Base-by-base conservation (phyloP, 257 asterid genomes). In the Nicotiana paniculata region DNA sequence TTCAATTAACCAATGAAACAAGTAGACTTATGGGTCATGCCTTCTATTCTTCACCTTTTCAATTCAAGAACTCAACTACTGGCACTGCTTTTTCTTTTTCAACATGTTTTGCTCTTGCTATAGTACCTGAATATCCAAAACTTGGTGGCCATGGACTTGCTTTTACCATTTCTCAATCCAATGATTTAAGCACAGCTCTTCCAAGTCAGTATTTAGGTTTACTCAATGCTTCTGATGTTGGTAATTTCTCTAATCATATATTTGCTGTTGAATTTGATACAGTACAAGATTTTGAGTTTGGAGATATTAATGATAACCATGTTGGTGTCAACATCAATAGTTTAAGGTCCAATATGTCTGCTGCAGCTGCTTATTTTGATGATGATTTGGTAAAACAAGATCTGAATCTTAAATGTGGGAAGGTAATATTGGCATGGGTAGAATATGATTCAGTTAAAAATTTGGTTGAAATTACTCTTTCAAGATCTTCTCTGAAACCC, bases 121-220 rank as follows among this genome's bases (percentile, higher is more conserved):
- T 93, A 16, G 89, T 89, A 2, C 97, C 97, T 0, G 93, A 91
- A 86, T 90, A 89, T 83, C 90, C 92, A 12, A 89, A 85, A 5
- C 91, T 90, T 70, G 96, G 93, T n/a, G 96, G 95, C 81, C 92
- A 91, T 67, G 97, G 97, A 33, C 65, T 93, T n/a, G 97, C 97
- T 8, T 93, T 93, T 85, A 59, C 90, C 0, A 83, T 91, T 11
- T 77, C 95, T 0, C 87, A 90, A 3, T 35, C 90, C 51, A 79
- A 77, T 58, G 84, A 85, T 4, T 84, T 91, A 24, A 62, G 51
- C 35, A 53, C 90, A 1, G 86, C 92, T 17, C 90, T 83, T 0
- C 96, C 97, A 5, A 89, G 95, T 79, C 95, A 91, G 84, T 93
- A 90, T 84, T 90, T 93, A 21, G 96, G 96, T 68, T 84, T 93